Evolutionary conservation across 148 eudicot species (phyloP), one percentile per base, ranked within the genome.

Genomic region (Silene conica): DNA sequence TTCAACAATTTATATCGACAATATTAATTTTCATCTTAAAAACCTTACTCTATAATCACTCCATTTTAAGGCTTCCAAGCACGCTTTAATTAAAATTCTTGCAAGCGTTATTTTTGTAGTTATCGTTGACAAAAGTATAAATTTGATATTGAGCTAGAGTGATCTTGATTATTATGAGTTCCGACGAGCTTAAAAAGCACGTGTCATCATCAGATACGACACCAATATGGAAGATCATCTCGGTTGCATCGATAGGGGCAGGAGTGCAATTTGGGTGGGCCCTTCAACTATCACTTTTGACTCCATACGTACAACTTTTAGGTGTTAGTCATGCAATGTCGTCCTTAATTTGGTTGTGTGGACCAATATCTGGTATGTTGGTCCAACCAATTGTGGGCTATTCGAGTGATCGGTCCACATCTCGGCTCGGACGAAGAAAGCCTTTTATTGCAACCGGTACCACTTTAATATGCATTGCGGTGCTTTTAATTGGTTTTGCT

Each of bases 261-360:
- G 97, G 97, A 3, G 85, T 92, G 9, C 91, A 89, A 43, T 92
- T 92, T 71, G 97, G 95, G 3, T 92, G 97, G 97, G 97, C 97
- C 6, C 74, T 92, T 1, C 95, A 89, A 80, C 85, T 92, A 8
- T 92, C 97, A 0, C 80, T 92, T 1, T 26, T 92, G 3, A 92
- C 97, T 8, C 97, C 97, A 0, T 89, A 92, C 54, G 86, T 87
- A 0, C 95, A 92, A 65, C 86, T 85, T 1, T 74, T 91, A 1
- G 98, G 96, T 0, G 86, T 89, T 1, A 83, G 87, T 12, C 97
- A 90, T 56, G 72, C 80, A 3, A 86, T 86, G 89, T 81, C 98
- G 0, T 73, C 92, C 11, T 85, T 82, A 58, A 89, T 93, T 23
- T 93, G 98, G 98, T 86, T 93, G 12, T 93, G 95, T 71, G 96